These are phyloP conservation scores for Pichia heedii DNA, from an alignment of 805 yeast genomes.

Conservation along the genomic window DNA sequence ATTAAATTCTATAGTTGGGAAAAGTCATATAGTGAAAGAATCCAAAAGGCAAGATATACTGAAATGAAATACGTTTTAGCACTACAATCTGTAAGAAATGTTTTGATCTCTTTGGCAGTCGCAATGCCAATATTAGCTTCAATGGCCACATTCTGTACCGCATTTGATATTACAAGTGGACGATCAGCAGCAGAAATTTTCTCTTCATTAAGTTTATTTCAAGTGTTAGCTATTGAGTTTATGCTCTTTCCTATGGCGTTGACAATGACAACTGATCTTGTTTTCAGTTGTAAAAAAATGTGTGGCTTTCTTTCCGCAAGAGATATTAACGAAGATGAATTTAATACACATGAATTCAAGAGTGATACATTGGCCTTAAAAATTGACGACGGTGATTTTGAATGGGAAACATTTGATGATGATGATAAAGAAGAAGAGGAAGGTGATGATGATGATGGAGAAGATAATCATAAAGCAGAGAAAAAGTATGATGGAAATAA, in stretches of 20 bases:
- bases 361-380: slow-evolving; percentile 35
- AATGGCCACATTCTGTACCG: slow-evolving; percentile 42
- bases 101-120: slow-evolving; percentile 48
- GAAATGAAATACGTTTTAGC: slow-evolving; percentile 53
- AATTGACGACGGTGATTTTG: slow-evolving; percentile 48
- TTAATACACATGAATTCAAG: slow-evolving; percentile 13
- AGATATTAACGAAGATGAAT: slow-evolving; percentile 31
- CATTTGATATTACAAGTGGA: slow-evolving; percentile 28
- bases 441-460: not conserved
- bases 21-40: slow-evolving; percentile 52
- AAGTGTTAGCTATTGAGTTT: slow-evolving; percentile 50
- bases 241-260: slow-evolving; percentile 63
- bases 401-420: slow-evolving; percentile 50
- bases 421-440: slow-evolving; percentile 14
- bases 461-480: not conserved
- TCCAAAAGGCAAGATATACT: slow-evolving; percentile 44
- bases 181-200: slow-evolving; percentile 53
- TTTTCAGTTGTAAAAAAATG: slow-evolving; percentile 50
- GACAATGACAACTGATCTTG: slow-evolving; percentile 56
- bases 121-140: slow-evolving; percentile 61
- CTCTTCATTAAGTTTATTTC: slow-evolving; percentile 60
- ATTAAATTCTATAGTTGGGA: slow-evolving; percentile 92
- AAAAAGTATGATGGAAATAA: not conserved
- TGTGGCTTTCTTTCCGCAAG: slow-evolving; percentile 38
- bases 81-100: slow-evolving; percentile 56